Evolutionary conservation across 176 grass and related monocot genomes (phyloP), one percentile per base, ranked within the genome.

Genomic region (Lolium multiflorum): DNA sequence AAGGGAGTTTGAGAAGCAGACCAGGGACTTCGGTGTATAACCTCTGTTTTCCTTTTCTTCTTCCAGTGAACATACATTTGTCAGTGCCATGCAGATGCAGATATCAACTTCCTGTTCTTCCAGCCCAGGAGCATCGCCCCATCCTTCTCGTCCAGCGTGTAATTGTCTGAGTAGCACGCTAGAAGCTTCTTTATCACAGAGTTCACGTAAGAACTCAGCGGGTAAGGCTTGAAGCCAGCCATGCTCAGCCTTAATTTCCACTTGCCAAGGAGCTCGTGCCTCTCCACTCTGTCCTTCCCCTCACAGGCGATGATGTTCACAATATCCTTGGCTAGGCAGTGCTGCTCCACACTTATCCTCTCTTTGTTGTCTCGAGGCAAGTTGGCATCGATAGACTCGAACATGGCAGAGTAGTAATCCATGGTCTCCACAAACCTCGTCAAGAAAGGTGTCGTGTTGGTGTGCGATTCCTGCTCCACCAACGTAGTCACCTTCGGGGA

Each of bases 381-480:
- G 7, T 91, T 94, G 56, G 82, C 47, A 9, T 98, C 96, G 1
- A 98, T 98, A 0, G 93, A 95, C 81, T 98, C 96, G 10, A 98
- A 95, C 96, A 98, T 98, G 17, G 93, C 93, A 7, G 86, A 91
- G 84, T 98, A 98, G 84, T 98, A 98, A 31, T 91, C 93, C 75
- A 98, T 61, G 9, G 96, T 98, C 85, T 98, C 96, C 3, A 84
- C 25, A 72, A 98, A 98, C 59, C 96, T 91, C 60, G 73, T 92
- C 84, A 96, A 65, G 84, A 98, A 98, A 22, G 93, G 94, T 7
- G 93, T 91, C 20, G 96, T 98, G 84, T 98, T 98, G 70, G 96
- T 98, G 88, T 98, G 94, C 0, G 96, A 98, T 80, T 98, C 96
- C 78, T 98, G 96, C 81, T 98, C 96, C 50, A 98, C 96, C 78